These are phyloP conservation scores for Quercus berberidifolia DNA, from an alignment of 306 rosid genomes.

Conservation along the genomic window DNA sequence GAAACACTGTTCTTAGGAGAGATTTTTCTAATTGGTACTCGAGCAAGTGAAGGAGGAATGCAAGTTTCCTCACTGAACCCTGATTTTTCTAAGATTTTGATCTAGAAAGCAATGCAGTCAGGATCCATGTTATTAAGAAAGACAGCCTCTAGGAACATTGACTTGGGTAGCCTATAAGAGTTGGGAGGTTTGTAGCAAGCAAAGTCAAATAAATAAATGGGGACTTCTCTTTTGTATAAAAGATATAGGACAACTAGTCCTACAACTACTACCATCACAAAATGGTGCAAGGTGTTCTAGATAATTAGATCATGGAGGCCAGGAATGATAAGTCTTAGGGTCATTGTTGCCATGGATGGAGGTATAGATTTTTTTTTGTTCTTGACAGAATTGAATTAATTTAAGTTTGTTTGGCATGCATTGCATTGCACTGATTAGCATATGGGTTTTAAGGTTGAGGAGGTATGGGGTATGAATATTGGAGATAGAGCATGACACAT, in stretches of 20 bases:
- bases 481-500: too few relatives aligned
- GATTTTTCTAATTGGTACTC: constrained; percentile 32
- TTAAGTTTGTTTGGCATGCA: too few relatives aligned
- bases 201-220: constrained; percentile 40
- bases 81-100: constrained; percentile 49
- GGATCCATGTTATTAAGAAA: background rate
- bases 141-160: constrained; percentile 36
- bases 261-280: constrained; percentile 15
- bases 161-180: constrained; percentile 33
- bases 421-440: too few relatives aligned
- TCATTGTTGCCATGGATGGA: too few relatives aligned
- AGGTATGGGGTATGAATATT: too few relatives aligned
- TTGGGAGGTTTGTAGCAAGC: constrained; percentile 38
- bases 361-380: too few relatives aligned
- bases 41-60: constrained; percentile 34
- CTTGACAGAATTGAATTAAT: too few relatives aligned
- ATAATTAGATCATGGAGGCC: too few relatives aligned
- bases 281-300: background rate
- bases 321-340: too few relatives aligned
- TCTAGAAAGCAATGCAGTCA: constrained; percentile 34
- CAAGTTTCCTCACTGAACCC: constrained; percentile 56
- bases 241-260: constrained; percentile 19
- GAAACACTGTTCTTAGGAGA: background rate
- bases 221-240: constrained; percentile 26
- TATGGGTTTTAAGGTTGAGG: too few relatives aligned